Evolutionary conservation across 2,329 filamentous ascomycete species (phyloP).

Genomic region (Arthrocladium fulminans): DNA sequence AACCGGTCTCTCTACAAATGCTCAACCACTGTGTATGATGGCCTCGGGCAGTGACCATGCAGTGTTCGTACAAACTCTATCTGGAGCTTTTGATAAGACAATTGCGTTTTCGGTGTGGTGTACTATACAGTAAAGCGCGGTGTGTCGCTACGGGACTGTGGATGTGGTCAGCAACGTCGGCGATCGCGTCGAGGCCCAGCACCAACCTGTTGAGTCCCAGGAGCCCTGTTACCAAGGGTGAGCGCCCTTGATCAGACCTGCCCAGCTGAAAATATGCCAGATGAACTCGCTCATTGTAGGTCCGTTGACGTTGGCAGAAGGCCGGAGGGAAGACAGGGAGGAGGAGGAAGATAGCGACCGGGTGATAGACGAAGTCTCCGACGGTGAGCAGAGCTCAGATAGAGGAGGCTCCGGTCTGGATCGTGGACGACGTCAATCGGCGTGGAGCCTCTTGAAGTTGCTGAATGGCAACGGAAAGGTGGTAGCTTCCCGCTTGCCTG

Average conservation of each 20-base stretch:
- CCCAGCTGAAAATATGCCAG: slow-evolving; percentile 24
- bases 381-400: neutral
- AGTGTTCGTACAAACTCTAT: slow-evolving; percentile 9
- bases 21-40: slow-evolving; percentile 1
- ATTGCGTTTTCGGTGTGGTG: slow-evolving; percentile 10
- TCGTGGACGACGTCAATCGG: neutral
- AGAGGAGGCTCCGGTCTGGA: neutral
- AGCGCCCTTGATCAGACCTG: slow-evolving; percentile 23
- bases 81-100: slow-evolving; percentile 5
- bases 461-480: neutral
- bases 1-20: slow-evolving; percentile 2
- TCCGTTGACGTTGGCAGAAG: slow-evolving; percentile 2
- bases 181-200: neutral
- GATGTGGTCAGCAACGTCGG: neutral
- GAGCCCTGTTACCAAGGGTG: slow-evolving; percentile 14
- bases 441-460: neutral
- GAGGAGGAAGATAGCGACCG: slow-evolving; percentile 4
- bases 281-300: slow-evolving; percentile 23
- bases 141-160: neutral
- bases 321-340: slow-evolving; percentile 1
- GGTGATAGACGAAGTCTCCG: neutral
- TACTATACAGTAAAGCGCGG: slow-evolving; percentile 2
- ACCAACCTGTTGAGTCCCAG: neutral
- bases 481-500: slow-evolving; percentile 3
- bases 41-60: slow-evolving; percentile 10